phyloP scores from a whole-genome alignment of 2,329 filamentous ascomycete species.

The Ophiocordyceps camponoti-rufipedis region DNA sequence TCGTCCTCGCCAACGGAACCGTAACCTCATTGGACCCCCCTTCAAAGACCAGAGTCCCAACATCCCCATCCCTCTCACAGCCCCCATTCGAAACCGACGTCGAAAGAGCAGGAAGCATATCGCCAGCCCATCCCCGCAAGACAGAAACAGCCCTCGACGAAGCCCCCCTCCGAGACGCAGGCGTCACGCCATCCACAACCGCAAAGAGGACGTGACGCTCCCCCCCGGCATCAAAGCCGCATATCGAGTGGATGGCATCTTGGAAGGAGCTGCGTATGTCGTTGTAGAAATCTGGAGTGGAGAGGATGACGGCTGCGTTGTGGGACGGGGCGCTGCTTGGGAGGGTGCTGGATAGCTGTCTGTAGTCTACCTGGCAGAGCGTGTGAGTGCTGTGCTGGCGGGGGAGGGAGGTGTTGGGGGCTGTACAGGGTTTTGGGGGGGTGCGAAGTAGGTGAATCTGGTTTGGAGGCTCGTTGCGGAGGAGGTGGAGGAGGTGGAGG shows the following conservation, averaged over 20 bases:
- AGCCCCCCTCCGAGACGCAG: slow-evolving; percentile 11
- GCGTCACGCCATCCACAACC: slow-evolving; percentile 35
- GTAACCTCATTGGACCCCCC: slow-evolving; percentile 22
- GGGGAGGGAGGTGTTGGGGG: not conserved
- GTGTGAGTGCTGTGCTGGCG: not conserved
- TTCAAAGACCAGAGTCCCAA: slow-evolving; percentile 23
- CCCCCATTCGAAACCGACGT: slow-evolving; percentile 4
- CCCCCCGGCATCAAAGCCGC: slow-evolving; percentile 6
- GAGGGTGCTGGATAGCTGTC: slow-evolving; percentile 5
- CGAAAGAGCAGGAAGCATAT: slow-evolving; percentile 29
- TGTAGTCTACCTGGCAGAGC: slow-evolving; percentile 3
- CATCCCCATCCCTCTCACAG: slow-evolving; percentile 9
- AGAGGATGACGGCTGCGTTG: slow-evolving; percentile 29
- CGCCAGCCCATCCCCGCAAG: slow-evolving; percentile 21
- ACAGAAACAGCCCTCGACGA: slow-evolving; percentile 30
- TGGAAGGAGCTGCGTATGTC: slow-evolving; percentile 14
- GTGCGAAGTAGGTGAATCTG: slow-evolving; percentile 7
- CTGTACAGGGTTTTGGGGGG: not conserved
- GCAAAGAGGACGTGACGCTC: slow-evolving; percentile 30
- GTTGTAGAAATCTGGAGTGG: slow-evolving; percentile 27
- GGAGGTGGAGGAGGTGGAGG: too few species aligned
- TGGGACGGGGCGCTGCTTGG: slow-evolving; percentile 6
- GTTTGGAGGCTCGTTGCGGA: slow-evolving; percentile 3
- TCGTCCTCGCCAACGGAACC: slow-evolving; percentile 57
- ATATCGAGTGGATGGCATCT: not conserved